Percentiles rank a stretch among this genome's conserved stretches.
Evolutionary conservation across 306 rosid species (phyloP).

Genomic region (Dryas octopetala): DNA sequence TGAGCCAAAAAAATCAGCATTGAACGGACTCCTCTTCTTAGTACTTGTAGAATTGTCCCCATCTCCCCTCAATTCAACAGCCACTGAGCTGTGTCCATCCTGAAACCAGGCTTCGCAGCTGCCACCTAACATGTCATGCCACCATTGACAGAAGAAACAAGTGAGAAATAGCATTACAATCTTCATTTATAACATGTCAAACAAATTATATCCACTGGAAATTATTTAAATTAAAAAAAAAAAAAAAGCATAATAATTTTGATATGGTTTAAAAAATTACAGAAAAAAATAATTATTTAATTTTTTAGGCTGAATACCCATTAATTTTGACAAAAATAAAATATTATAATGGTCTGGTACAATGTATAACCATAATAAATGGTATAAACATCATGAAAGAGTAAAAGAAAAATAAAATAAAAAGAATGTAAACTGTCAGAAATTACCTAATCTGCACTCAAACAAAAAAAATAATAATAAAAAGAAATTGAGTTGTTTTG

Average conservation of each 20-base stretch:
- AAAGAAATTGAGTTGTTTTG: not conserved
- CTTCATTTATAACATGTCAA: not conserved
- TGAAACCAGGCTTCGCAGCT: slow-evolving; percentile 46
- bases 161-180: slow-evolving; percentile 4
- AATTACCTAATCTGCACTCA: not conserved
- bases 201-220: not conserved
- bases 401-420: not conserved
- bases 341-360: not conserved
- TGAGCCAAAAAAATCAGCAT: slow-evolving; percentile 71
- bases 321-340: not conserved
- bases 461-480: not conserved
- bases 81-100: slow-evolving; percentile 24
- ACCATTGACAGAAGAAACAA: slow-evolving; percentile 13
- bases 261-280: not conserved
- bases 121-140: slow-evolving; percentile 38
- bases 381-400: not conserved
- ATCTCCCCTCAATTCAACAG: slow-evolving; percentile 25
- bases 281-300: too few relatives aligned
- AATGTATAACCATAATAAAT: too few relatives aligned
- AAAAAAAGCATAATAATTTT: not conserved
- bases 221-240: not conserved
- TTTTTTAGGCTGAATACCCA: not conserved
- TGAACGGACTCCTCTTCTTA: slow-evolving; percentile 41
- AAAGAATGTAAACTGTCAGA: not conserved
- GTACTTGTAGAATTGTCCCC: slow-evolving; percentile 1